Base-by-base conservation (phyloP, 768 basidiomycete genomes). In the Xerocomus spinulosus region DNA sequence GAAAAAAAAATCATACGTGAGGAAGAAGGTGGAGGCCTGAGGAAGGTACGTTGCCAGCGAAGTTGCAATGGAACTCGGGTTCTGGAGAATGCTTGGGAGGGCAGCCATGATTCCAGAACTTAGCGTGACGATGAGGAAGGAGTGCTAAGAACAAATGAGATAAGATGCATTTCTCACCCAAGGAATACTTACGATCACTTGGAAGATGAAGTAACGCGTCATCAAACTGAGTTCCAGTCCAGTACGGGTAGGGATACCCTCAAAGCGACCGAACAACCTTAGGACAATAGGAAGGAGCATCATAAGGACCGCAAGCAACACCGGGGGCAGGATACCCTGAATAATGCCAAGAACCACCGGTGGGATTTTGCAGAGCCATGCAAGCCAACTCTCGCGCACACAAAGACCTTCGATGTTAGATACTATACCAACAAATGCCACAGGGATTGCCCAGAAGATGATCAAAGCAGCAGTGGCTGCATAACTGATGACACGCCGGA, bases 151-250 rank as follows among this genome's bases (percentile, higher is more conserved):
- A 35, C 12, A 39, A 13, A 10, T 40, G 20, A 0, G 36, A 13
- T 46, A 23, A 59, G 17, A n/a, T n/a, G n/a, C n/a, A n/a, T n/a
- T n/a, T n/a, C n/a, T n/a, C n/a, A n/a, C n/a, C n/a, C n/a, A n/a
- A n/a, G n/a, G n/a, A 28, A 10, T 28, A 28, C 90, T 54, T 68
- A 94, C 91, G 44, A 96, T 70, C 41, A 94, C 88, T 71, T 88
- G 86, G 77, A 96, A 96, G 53, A 91, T 71, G 71, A 95, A 95
- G 70, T 77, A 98, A 18, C 96, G 75, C 1, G 82, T 83, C 94
- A 97, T 96, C 60, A 99, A 68, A 43, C 85, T 88, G 5, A 96
- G 76, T 57, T 99, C 95, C 34, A 98, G 69, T 1, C 82, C 85
- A 0, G 84, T 88, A 28, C 77, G 76, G 55, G 87, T 84, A 0